These are phyloP conservation scores for Fraxinus nigra DNA, from an alignment of 305 asterid species.

Conservation along the genomic window DNA sequence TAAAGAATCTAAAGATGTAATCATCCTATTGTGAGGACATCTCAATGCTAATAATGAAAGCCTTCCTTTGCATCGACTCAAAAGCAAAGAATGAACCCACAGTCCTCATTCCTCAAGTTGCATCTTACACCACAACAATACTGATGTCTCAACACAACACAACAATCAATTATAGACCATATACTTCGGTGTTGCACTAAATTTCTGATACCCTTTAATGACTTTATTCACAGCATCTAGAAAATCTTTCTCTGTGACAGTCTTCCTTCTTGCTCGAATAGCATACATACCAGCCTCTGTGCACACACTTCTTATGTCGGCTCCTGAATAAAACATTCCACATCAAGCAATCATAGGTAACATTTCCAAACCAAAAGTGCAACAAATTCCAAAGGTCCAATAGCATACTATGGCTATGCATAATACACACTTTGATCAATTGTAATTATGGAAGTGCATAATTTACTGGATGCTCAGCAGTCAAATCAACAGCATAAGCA, in stretches of 20 bases:
- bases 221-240: slow-evolving; percentile 45
- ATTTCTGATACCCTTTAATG: slow-evolving; percentile 32
- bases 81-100: no score
- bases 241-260: slow-evolving; percentile 36
- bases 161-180: slow-evolving; percentile 42
- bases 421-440: background rate
- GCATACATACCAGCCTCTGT: slow-evolving; percentile 51
- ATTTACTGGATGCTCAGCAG: background rate
- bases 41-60: background rate
- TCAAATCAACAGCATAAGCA: background rate
- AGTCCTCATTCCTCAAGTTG: no score
- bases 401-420: no score
- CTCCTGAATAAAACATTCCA: slow-evolving; percentile 27
- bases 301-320: slow-evolving; percentile 47
- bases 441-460: background rate
- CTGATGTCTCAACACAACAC: background rate
- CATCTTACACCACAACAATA: background rate
- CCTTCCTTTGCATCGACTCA: background rate
- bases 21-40: background rate
- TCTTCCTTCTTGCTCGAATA: slow-evolving; percentile 46
- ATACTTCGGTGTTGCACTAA: slow-evolving; percentile 19
- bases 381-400: background rate
- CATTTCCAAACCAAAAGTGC: background rate
- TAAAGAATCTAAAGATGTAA: background rate
- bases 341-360: background rate